A percentile compares a stretch with the other conserved stretches of the same genome.
phyloP scores from a whole-genome alignment of 257 asterid species.

The Nicotiana sylvestris region DNA sequence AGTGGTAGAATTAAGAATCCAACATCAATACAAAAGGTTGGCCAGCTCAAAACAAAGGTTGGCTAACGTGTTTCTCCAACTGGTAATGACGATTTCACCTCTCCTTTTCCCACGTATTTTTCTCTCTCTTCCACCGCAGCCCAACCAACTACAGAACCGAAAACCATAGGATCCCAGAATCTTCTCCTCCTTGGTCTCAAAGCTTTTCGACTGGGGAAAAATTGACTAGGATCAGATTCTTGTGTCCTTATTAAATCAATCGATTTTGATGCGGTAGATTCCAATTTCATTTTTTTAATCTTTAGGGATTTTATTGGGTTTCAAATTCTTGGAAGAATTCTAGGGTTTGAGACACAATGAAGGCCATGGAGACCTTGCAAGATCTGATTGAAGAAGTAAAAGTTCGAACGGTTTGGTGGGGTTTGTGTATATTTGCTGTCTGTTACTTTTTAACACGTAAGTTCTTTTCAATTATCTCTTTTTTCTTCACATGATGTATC shows the following conservation, averaged over 20 bases:
- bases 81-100: background rate
- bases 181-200: background rate
- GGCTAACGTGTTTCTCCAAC: slow-evolving; percentile 11
- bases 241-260: background rate
- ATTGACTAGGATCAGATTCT: background rate
- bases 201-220: background rate
- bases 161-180: background rate
- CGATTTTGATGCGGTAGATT: background rate
- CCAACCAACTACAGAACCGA: background rate
- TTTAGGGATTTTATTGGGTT: background rate
- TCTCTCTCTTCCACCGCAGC: slow-evolving; percentile 24
- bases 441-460: slow-evolving; percentile 90
- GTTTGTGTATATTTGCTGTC: slow-evolving; percentile 70
- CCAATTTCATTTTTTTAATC: background rate
- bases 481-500: background rate
- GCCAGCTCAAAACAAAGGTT: background rate
- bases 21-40: background rate
- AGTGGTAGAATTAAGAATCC: background rate
- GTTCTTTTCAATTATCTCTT: slow-evolving; percentile 17
- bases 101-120: slow-evolving; percentile 29
- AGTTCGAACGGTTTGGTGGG: slow-evolving; percentile 96
- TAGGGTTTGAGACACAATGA: slow-evolving; percentile 45
- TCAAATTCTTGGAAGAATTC: slow-evolving; percentile 7
- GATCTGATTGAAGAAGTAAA: slow-evolving; percentile 99
- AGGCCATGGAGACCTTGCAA: slow-evolving; percentile 69